Evolutionary conservation across 257 asterid species (phyloP), one percentile per base, ranked within the genome.

Genomic region (Perilla frutescens): DNA sequence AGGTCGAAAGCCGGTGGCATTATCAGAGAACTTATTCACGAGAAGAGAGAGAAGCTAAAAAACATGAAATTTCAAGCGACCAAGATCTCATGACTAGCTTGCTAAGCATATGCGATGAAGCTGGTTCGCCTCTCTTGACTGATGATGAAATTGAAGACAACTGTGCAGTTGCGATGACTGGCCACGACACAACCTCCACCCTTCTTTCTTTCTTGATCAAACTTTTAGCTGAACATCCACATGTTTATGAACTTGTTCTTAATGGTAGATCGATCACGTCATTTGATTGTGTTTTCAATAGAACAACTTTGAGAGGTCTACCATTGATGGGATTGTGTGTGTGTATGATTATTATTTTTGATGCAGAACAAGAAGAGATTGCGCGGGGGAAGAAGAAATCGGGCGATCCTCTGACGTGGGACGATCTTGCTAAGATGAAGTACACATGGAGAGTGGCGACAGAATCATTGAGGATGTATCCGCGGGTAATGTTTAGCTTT

Each of bases 281-380:
- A 20, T 20, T 20, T 20, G 26, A 1, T 20, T 20, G 26, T 20
- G 26, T 20, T 20, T 20, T 20, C 26, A 20, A 20, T 20, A 20
- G 26, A 20, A 20, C 26, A 20, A 20, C 26, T 20, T 20, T 20
- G 26, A 20, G 26, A 20, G 26, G 26, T 20, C 0, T 20, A 1
- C 26, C 26, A 20, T 20, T 20, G 26, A 20, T 20, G 26, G 26
- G 26, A 20, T 20, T 20, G 26, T 20, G 26, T 20, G 26, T 20
- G 3, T 34, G 37, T 34, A 29, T 58, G 4, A 31, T 58, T 5
- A 31, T 9, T 20, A 20, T 57, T 57, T 8, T n/a, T n/a, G 56
- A 10, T 26, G 56, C n/a, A 64, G 70, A 64, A 31, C 70, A 64
- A 64, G 56, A 64, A 11, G 56, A 29, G 56, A 64, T 64, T 11